Percentiles rank a stretch among this genome's conserved stretches.
These are phyloP conservation scores for Erysimum pusillum DNA, from an alignment of 441 rosid species.

Conservation along the genomic window DNA sequence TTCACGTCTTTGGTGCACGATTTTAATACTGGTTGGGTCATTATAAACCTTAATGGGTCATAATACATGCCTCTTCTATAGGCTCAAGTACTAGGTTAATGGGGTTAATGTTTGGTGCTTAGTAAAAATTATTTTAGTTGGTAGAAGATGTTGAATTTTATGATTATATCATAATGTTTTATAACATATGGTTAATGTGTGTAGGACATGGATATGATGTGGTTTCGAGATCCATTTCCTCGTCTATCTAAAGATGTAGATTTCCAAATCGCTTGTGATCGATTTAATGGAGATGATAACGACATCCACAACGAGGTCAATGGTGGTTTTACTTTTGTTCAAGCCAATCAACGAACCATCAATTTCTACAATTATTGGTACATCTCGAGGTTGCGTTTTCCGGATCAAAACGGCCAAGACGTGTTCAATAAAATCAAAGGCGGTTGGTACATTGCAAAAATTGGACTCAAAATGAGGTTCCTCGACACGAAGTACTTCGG, in stretches of 20 bases:
- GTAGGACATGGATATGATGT: conserved; percentile 88
- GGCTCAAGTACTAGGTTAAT: not conserved
- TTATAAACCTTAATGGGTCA: not conserved
- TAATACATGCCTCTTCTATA: not conserved
- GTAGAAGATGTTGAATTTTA: not conserved
- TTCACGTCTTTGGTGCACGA: not conserved
- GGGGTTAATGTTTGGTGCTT: not conserved
- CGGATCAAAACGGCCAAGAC: conserved; percentile 76
- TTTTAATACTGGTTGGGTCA: not conserved
- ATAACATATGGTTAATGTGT: not conserved
- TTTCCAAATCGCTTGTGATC: conserved; percentile 87
- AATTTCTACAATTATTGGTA: conserved; percentile 88
- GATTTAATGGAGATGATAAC: conserved; percentile 60
- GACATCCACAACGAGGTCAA: conserved; percentile 66
- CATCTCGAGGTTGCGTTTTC: conserved; percentile 60
- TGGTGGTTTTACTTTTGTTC: conserved; percentile 82
- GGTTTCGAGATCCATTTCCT: conserved; percentile 89
- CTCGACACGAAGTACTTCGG: conserved; percentile 83
- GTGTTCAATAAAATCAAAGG: conserved; percentile 72
- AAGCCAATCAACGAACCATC: conserved; percentile 74
- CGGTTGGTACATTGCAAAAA: conserved; percentile 52
- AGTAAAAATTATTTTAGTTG: not conserved
- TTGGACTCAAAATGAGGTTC: conserved; percentile 74
- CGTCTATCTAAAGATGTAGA: conserved; percentile 71
- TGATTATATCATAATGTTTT: not conserved